phyloP scores from a whole-genome alignment of 2,329 filamentous ascomycete genomes.

The Dendryphion nanum region DNA sequence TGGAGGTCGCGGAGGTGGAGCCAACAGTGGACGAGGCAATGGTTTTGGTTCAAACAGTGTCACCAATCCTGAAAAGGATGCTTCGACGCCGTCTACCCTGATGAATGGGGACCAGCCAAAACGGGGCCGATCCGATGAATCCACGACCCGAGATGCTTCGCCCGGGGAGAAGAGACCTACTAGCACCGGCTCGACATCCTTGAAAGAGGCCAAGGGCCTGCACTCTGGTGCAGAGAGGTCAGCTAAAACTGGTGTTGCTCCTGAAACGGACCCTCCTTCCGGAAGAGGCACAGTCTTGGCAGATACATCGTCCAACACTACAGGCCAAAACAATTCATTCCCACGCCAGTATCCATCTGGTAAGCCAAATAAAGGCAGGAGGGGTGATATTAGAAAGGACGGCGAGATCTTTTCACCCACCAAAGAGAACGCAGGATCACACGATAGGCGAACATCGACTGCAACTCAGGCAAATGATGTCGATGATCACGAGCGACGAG shows the following conservation, averaged over 20 bases:
- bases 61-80: slow-evolving; percentile 38
- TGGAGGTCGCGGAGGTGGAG: slow-evolving; percentile 55
- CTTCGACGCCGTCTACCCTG: slow-evolving; percentile 14
- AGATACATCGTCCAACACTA: slow-evolving; percentile 8
- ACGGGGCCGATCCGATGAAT: slow-evolving; percentile 29
- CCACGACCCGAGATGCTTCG: slow-evolving; percentile 24
- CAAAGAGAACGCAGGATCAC: slow-evolving; percentile 28
- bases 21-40: slow-evolving; percentile 52
- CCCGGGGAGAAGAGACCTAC: slow-evolving; percentile 36
- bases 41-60: slow-evolving; percentile 41
- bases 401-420: slow-evolving; percentile 25
- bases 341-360: slow-evolving; percentile 30
- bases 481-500: slow-evolving; percentile 31
- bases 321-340: slow-evolving; percentile 24
- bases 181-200: slow-evolving; percentile 29
- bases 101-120: slow-evolving; percentile 33
- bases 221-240: slow-evolving; percentile 23
- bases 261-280: slow-evolving; percentile 23
- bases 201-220: slow-evolving; percentile 25
- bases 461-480: slow-evolving; percentile 34
- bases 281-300: slow-evolving; percentile 17
- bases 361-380: slow-evolving; percentile 29
- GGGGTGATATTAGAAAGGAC: slow-evolving; percentile 34
- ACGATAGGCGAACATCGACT: slow-evolving; percentile 30
- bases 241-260: slow-evolving; percentile 15